Evolutionary conservation across 179 eudicot species (phyloP), one percentile per base, ranked within the genome.

Genomic region (Corrigiola litoralis): DNA sequence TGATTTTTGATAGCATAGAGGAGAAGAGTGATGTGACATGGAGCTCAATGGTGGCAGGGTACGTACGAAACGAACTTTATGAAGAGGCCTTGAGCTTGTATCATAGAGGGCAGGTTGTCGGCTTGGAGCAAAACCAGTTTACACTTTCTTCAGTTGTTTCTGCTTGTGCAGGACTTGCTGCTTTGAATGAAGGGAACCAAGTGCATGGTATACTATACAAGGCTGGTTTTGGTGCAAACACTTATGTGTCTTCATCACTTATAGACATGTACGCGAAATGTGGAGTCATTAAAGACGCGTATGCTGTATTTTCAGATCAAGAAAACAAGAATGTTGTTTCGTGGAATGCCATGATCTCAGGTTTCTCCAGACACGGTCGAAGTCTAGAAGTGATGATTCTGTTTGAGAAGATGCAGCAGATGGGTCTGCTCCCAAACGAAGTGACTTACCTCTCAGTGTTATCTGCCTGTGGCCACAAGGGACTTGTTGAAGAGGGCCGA

Each of bases 381-480:
- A 71, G 84, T 47, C 60, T 80, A 25, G 90, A 89, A 73, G 89
- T 81, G 14, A 86, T 77, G 96, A 70, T 89, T 16, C 58, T 84
- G 11, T 84, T 86, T 9, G 92, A 89, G 74, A 89, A 89, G 84
- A 82, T 89, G 96, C 90, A 86, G 69, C 96, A 86, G 48, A 72
- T 60, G 55, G 81, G 83, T 23, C 27, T 86, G 62, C 45, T 37
- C 34, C 96, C 96, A n/a, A 84, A 82, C 59, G 92, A 89, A 69
- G 90, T 86, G 53, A 84, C 88, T 40, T 86, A 82, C 64, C 54
- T 86, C 44, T 83, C 90, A 18, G 48, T 89, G 13, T 63, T 89
- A 61, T 82, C 92, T 21, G 84, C 83, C 10, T 89, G 92, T 69
- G 85, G 84, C 44, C 92, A 89, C 69, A 81, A 74, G 80, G 90